A percentile compares a stretch with the other conserved stretches of the same genome.
Conservation (phyloP, 2,329 filamentous ascomycete genomes). For the Aspergillus awamori region DNA sequence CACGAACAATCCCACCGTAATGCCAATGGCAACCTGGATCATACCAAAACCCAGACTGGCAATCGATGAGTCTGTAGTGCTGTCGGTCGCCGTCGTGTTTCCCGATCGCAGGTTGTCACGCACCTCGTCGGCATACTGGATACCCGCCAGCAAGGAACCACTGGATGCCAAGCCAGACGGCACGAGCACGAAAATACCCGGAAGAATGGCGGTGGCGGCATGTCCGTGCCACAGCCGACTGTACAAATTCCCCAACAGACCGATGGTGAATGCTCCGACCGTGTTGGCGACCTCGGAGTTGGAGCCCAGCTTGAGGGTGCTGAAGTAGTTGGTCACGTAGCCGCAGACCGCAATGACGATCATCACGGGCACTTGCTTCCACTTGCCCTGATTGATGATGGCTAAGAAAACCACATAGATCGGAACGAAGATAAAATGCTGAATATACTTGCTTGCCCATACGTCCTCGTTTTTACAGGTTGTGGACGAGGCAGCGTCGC, state of each 20-base stretch:
- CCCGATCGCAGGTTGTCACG: conserved; percentile 27
- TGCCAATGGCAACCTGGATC: conserved; percentile 46
- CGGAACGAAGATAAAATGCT: conserved; percentile 71
- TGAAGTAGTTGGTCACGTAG: conserved; percentile 75
- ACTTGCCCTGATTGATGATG: conserved; percentile 79
- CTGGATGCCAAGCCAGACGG: conserved; percentile 60
- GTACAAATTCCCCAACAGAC: conserved; percentile 76
- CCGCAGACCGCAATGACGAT: conserved; percentile 70
- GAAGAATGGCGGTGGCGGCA: conserved; percentile 79
- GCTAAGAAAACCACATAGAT: conserved; percentile 72
- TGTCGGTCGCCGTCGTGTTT: conserved; percentile 8
- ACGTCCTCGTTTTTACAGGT: conserved; percentile 43
- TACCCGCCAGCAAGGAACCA: conserved; percentile 57
- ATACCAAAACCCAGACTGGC: conserved; percentile 44
- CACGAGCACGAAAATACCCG: conserved; percentile 75
- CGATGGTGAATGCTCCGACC: conserved; percentile 73
- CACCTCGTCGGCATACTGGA: conserved; percentile 59
- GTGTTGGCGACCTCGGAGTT: conserved; percentile 76
- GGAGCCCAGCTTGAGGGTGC: conserved; percentile 65
- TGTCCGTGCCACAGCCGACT: conserved; percentile 71
- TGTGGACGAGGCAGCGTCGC: conserved; percentile 51
- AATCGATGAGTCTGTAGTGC: conserved; percentile 24
- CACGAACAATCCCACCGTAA: conserved; percentile 45
- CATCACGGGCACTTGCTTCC: conserved; percentile 76
- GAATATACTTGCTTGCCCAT: conserved; percentile 41